A percentile compares a stretch with the other conserved stretches of the same genome.
These are phyloP conservation scores for Phytophthora brassicae DNA, from an alignment of 352 stramenopile genomes.

Conservation along the genomic window DNA sequence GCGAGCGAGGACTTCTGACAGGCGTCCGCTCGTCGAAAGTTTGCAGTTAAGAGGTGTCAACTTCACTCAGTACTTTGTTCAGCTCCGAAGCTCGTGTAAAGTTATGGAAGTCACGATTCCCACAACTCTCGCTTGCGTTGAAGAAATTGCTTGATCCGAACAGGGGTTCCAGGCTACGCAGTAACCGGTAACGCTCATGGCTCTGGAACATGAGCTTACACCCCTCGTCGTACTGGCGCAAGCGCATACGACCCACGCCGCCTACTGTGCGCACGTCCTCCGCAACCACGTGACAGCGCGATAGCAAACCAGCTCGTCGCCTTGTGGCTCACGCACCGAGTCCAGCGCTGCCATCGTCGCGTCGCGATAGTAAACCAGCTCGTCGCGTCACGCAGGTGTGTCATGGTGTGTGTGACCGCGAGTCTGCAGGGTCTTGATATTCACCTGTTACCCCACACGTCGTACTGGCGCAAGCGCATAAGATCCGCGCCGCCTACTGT, in stretches of 20 bases:
- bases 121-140: too few relatives aligned
- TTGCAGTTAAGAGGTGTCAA: too few relatives aligned
- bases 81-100: too few relatives aligned
- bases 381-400: conserved; percentile 90
- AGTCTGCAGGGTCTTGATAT: conserved; percentile 77
- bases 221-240: conserved; percentile 74
- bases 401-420: conserved; percentile 61
- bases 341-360: conserved; percentile 83
- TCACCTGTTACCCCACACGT: conserved; percentile 87
- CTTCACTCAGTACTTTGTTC: too few relatives aligned
- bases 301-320: conserved; percentile 70
- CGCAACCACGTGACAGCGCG: conserved; percentile 92
- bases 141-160: too few relatives aligned
- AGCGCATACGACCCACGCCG: conserved; percentile 30
- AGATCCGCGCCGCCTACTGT: conserved; percentile 12
- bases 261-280: conserved; percentile 45
- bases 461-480: conserved; percentile 57
- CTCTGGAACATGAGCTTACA: conserved; percentile 92
- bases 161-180: too few relatives aligned
- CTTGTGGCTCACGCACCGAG: conserved; percentile 52
- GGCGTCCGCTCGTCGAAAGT: too few relatives aligned
- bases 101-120: too few relatives aligned
- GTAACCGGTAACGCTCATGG: too few relatives aligned
- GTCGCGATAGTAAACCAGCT: too few relatives aligned
- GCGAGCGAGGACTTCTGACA: too few relatives aligned